Evolutionary conservation across 495 filamentous ascomycete species (phyloP), one percentile per base, ranked within the genome.

Genomic region (Glutinoglossum americanum): DNA sequence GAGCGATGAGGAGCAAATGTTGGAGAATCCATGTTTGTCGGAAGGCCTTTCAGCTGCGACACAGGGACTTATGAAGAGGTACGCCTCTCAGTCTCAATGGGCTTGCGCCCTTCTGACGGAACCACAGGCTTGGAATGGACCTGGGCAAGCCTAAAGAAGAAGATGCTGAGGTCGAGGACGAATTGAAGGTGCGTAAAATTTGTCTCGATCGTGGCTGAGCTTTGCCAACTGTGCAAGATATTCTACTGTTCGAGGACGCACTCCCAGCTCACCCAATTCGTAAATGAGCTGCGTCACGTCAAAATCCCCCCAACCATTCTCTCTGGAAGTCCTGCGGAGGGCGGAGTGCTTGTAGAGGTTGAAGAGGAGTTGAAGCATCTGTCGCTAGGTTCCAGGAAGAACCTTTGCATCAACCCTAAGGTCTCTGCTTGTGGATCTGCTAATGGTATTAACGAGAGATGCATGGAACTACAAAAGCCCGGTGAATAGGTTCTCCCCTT

Each of bases 171-270:
- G 64, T 72, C 11, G 75, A 76, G 26, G 73, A 78, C 54, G 74
- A 80, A 51, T 72, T 82, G 21, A 89, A 87, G 69, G 79, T 77
- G 33, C 6, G 60, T 47, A 32, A 47, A 59, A 35, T 49, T 26
- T n/a, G 23, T 59, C 11, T 47, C 26, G 17, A 21, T 58, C 23
- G 11, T 9, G 48, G 9, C 35, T 21, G n/a, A 53, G 17, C 7
- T 32, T 53, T 27, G 26, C 49, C 30, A 30, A 64, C 27, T 71
- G 55, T 45, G 61, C 4, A 66, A 73, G 74, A 85, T 98, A 27
- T 95, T 85, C 67, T 97, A 85, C 67, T 95, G 89, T 58, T 97
- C 92, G 15, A 75, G 92, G 62, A 98, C 92, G 1, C 92, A 98
- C 64, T 97, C 92, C 0, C 92, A 98, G 64, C 69, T 97, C 21